Conservation (phyloP, 2,329 filamentous ascomycete genomes). For the Curvularia sp. region DNA sequence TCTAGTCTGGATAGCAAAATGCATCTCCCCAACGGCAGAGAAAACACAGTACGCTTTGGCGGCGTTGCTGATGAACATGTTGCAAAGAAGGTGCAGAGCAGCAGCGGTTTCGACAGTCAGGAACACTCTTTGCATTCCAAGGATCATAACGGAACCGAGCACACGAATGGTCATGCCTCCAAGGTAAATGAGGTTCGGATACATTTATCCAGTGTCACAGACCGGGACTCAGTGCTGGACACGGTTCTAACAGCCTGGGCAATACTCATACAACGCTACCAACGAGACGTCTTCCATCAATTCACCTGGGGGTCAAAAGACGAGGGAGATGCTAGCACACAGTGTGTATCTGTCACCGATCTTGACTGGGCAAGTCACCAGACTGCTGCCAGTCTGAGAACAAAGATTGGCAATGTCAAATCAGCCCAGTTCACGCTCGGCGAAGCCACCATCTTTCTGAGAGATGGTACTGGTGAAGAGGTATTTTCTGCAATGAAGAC, state of each 20-base stretch:
- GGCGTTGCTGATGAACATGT: conserved; percentile 23
- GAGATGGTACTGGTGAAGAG: conserved; percentile 42
- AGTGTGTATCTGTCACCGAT: conserved; percentile 28
- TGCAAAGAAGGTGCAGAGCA: conserved; percentile 26
- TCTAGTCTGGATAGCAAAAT: conserved; percentile 20
- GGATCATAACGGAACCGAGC: conserved; percentile 2
- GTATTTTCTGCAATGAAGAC: conserved; percentile 18
- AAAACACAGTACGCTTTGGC: conserved; percentile 26
- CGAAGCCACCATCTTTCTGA: conserved; percentile 31
- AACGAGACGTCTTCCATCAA: conserved; percentile 41
- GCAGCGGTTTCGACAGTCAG: conserved; percentile 17
- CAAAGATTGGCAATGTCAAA: conserved; percentile 24
- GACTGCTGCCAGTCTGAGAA: conserved; percentile 23
- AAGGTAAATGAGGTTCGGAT: conserved; percentile 29
- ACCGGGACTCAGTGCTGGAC: conserved; percentile 27
- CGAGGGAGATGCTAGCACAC: conserved; percentile 15
- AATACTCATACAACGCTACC: conserved; percentile 42
- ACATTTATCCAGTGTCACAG: conserved; percentile 15
- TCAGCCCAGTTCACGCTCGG: conserved; percentile 20
- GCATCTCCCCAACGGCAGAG: conserved; percentile 31
- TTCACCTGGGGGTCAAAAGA: conserved; percentile 40
- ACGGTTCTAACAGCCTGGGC: conserved; percentile 43
- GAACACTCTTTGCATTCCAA: conserved; percentile 19
- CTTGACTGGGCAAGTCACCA: conserved; percentile 28
- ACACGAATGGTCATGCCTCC: conserved; percentile 12